A percentile compares a stretch with the other conserved stretches of the same genome.
phyloP scores from a whole-genome alignment of 768 basidiomycete genomes.

The Boletus huronensis region DNA sequence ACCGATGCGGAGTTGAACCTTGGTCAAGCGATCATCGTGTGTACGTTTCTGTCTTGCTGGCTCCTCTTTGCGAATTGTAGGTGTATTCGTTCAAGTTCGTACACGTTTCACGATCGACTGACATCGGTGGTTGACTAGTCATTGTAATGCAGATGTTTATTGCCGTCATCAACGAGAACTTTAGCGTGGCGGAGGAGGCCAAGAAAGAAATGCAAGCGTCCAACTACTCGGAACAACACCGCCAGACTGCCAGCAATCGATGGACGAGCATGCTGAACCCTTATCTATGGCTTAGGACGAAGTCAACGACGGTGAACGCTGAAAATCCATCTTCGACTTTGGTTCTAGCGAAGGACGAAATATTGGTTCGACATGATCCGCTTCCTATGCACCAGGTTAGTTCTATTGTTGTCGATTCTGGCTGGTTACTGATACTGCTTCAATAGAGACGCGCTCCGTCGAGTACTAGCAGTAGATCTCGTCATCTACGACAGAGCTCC shows the following conservation, averaged over 20 bases:
- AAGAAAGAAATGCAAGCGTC: conserved; percentile 81
- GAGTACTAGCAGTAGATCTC: conserved; percentile 35
- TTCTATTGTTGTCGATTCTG: not conserved
- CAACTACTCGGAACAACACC: conserved; percentile 59
- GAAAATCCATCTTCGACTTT: conserved; percentile 69
- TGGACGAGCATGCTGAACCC: conserved; percentile 84
- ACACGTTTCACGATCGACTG: not conserved
- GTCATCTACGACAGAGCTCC: conserved; percentile 55
- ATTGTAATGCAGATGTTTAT: conserved; percentile 95
- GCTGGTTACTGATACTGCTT: conserved; percentile 12
- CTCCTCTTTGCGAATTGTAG: conserved; percentile 88
- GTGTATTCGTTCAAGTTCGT: conserved; percentile 24
- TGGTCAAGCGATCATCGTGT: conserved; percentile 66
- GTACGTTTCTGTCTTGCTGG: conserved; percentile 78
- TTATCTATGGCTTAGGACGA: conserved; percentile 77
- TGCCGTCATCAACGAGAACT: conserved; percentile 96
- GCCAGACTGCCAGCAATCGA: conserved; percentile 40
- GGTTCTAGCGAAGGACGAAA: conserved; percentile 77
- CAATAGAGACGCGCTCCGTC: conserved; percentile 17
- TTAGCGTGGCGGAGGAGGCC: conserved; percentile 85
- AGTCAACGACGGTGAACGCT: conserved; percentile 68
- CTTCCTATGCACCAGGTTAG: conserved; percentile 40
- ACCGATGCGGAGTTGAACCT: conserved; percentile 57
- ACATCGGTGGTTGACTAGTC: conserved; percentile 44
- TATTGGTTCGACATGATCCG: conserved; percentile 59